A percentile compares a stretch with the other conserved stretches of the same genome.
These are phyloP conservation scores for Pseudomassariella vexata DNA, from an alignment of 2,329 filamentous ascomycete species.

Conservation along the genomic window DNA sequence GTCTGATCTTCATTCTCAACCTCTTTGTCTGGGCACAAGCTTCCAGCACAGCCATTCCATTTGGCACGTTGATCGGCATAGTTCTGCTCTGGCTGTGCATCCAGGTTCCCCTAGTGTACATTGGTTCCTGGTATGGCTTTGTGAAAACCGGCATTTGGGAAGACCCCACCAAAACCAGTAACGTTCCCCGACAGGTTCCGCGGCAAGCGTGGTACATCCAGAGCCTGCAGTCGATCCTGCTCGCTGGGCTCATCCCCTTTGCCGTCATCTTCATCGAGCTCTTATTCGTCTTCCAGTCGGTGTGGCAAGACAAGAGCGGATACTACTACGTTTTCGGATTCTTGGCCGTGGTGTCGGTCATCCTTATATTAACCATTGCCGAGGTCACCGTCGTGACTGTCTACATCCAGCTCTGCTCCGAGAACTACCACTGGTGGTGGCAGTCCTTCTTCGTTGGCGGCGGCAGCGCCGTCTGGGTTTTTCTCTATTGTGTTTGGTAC, in stretches of 20 bases:
- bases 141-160: slow-evolving; percentile 63
- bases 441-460: slow-evolving; percentile 77
- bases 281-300: slow-evolving; percentile 77
- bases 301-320: slow-evolving; percentile 86
- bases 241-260: slow-evolving; percentile 77
- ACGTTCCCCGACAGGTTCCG: slow-evolving; percentile 69
- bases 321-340: slow-evolving; percentile 94
- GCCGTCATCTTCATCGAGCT: slow-evolving; percentile 85
- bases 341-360: slow-evolving; percentile 65
- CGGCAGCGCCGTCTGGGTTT: slow-evolving; percentile 74
- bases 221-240: slow-evolving; percentile 55
- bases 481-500: slow-evolving; percentile 78
- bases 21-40: slow-evolving; percentile 88
- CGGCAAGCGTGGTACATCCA: slow-evolving; percentile 69
- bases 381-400: slow-evolving; percentile 80
- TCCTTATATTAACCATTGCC: slow-evolving; percentile 70
- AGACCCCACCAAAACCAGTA: slow-evolving; percentile 73
- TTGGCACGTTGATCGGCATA: slow-evolving; percentile 69
- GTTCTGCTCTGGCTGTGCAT: slow-evolving; percentile 77
- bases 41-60: slow-evolving; percentile 80
- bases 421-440: slow-evolving; percentile 94
- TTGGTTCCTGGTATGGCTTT: slow-evolving; percentile 74
- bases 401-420: slow-evolving; percentile 75
- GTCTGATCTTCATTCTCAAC: slow-evolving; percentile 72
- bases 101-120: slow-evolving; percentile 78